These are phyloP conservation scores for Halophytophthora batemanensis DNA, from an alignment of 352 stramenopile genomes.

Conservation along the genomic window DNA sequence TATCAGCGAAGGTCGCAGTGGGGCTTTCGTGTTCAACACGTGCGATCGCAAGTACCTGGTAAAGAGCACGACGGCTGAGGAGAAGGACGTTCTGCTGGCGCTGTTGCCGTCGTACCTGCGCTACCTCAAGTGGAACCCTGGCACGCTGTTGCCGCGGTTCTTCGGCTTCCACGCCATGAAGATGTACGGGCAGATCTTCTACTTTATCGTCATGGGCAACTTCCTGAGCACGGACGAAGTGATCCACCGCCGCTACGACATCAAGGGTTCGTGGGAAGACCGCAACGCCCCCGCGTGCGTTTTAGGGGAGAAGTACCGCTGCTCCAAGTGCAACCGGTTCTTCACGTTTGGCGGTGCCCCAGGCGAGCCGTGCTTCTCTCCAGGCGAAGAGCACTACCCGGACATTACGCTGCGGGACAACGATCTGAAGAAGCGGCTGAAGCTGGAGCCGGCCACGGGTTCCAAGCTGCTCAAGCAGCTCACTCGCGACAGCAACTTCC, in stretches of 20 bases:
- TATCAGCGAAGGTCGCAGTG: conserved; percentile 85
- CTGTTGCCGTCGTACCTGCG: conserved; percentile 81
- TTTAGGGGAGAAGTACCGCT: conserved; percentile 72
- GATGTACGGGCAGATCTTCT: conserved; percentile 90
- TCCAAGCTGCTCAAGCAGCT: conserved; percentile 74
- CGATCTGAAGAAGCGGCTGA: conserved; percentile 83
- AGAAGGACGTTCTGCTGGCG: conserved; percentile 78
- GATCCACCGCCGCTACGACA: conserved; percentile 89
- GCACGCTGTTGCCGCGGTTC: conserved; percentile 86
- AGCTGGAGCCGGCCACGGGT: conserved; percentile 50
- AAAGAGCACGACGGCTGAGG: conserved; percentile 80
- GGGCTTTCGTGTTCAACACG: conserved; percentile 90
- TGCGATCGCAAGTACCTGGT: conserved; percentile 89
- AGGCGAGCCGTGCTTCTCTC: conserved; percentile 43
- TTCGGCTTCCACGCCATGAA: conserved; percentile 89
- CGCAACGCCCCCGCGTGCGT: conserved; percentile 78
- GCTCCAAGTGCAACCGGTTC: conserved; percentile 83
- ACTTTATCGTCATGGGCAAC: conserved; percentile 93
- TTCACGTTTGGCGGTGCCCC: conserved; percentile 67
- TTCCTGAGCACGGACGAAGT: conserved; percentile 79
- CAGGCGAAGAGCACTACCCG: conserved; percentile 70
- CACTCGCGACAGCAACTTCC: conserved; percentile 78
- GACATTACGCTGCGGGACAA: conserved; percentile 86
- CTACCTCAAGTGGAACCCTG: conserved; percentile 88
- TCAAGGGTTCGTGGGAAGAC: conserved; percentile 91